Evolutionary conservation across 768 basidiomycete genomes (phyloP), one percentile per base, ranked within the genome.

Genomic region (Mycena polygramma): DNA sequence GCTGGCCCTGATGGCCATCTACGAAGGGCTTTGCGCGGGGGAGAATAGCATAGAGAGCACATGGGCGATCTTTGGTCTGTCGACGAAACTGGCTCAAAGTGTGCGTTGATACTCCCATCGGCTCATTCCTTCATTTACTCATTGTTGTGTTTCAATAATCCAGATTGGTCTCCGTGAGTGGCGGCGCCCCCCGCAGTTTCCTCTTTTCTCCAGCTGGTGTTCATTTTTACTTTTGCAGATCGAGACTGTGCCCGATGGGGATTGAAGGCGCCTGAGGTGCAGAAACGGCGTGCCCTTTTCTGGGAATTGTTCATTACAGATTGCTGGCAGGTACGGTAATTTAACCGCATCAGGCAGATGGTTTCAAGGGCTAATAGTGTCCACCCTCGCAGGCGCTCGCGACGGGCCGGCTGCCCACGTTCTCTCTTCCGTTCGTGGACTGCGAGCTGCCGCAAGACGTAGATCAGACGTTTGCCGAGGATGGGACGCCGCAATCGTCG

Each of bases 261-360:
- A 45, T 77, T 93, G 22, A 72, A 87, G 7, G 84, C 85, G 4
- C 82, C 85, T 1, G 91, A 91, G 74, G 89, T 92, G 7, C 91
- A 93, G 80, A 92, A 92, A 77, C 86, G 92, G 6, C 86, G 91
- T 37, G 86, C 89, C 1, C 77, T 92, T 26, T 92, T 92, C 73
- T 92, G 92, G 92, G 91, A 93, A 69, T 69, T 92, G 36, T 92
- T 91, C 73, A 90, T 92, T 71, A 90, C 91, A 0, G 91, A 92
- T 76, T 89, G 89, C 69, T 92, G 91, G 90, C 90, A 91, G 85
- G 92, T 91, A 30, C 68, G 19, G 22, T 41, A 52, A 68, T 68
- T 11, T 63, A 43, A 36, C 36, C 26, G 35, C 37, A 66, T 51
- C 43, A 53, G 61, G n/a, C 57, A 19, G 51, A 35, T 63, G 39